Evolutionary conservation across 768 basidiomycete species (phyloP).

Genomic region (Phanerochaete carnosa): DNA sequence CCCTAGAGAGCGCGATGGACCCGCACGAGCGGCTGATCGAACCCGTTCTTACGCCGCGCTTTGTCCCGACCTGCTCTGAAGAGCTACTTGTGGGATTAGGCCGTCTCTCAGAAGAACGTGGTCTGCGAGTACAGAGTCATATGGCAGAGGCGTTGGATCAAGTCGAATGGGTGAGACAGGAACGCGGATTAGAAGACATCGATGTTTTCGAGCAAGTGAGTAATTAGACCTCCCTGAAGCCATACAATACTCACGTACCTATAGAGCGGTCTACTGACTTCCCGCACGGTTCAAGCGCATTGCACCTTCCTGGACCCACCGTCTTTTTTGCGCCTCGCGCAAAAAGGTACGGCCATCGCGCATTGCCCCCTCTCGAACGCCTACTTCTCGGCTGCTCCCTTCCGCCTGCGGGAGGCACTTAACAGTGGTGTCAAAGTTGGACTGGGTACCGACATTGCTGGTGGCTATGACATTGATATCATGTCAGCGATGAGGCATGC

Average conservation of each 20-base stretch:
- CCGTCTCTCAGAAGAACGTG: slow-evolving; percentile 41
- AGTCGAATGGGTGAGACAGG: slow-evolving; percentile 64
- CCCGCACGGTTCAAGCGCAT: slow-evolving; percentile 78
- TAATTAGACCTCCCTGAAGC: neutral
- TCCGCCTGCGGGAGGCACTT: slow-evolving; percentile 71
- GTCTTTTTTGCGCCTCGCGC: slow-evolving; percentile 48
- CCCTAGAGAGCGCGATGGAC: slow-evolving; percentile 37
- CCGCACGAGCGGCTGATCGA: slow-evolving; percentile 54
- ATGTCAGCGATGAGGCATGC: slow-evolving; percentile 80
- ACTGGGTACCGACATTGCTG: slow-evolving; percentile 82
- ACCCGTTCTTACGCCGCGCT: slow-evolving; percentile 86
- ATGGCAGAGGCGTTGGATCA: slow-evolving; percentile 78
- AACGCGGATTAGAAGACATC: slow-evolving; percentile 64
- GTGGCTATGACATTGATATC: slow-evolving; percentile 79
- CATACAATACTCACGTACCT: neutral
- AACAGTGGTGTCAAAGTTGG: slow-evolving; percentile 64
- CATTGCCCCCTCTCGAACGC: slow-evolving; percentile 89
- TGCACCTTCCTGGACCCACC: slow-evolving; percentile 72
- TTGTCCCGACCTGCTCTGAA: slow-evolving; percentile 84
- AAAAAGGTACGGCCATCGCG: slow-evolving; percentile 60
- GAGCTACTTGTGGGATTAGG: slow-evolving; percentile 64
- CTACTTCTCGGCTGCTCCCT: slow-evolving; percentile 76
- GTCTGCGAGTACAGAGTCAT: slow-evolving; percentile 74
- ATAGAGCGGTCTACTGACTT: slow-evolving; percentile 58
- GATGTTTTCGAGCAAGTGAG: slow-evolving; percentile 70